Percentiles rank a stretch among this genome's conserved stretches.
Evolutionary conservation across 2,329 filamentous ascomycete species (phyloP).

Genomic region (Claviceps pazoutovae): DNA sequence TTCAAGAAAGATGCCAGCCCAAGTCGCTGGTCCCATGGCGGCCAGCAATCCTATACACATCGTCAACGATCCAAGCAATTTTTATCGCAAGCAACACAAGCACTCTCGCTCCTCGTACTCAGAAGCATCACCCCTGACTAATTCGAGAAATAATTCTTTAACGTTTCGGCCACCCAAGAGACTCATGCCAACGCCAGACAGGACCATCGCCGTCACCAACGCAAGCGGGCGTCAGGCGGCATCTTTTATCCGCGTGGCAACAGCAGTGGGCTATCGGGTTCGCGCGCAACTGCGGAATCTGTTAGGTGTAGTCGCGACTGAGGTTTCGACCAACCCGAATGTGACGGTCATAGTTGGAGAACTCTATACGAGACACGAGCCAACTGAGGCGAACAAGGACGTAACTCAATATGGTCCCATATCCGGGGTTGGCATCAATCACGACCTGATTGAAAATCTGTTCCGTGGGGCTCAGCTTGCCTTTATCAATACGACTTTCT

Average conservation of each 20-base stretch:
- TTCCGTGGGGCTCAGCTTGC: slow-evolving; percentile 78
- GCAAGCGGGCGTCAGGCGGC: slow-evolving; percentile 91
- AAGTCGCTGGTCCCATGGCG: slow-evolving; percentile 24
- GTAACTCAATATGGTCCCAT: slow-evolving; percentile 57
- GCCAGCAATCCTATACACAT: slow-evolving; percentile 25
- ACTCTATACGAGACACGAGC: slow-evolving; percentile 42
- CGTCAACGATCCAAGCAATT: slow-evolving; percentile 21
- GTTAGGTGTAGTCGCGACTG: slow-evolving; percentile 76
- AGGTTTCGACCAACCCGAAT: slow-evolving; percentile 70
- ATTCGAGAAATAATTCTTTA: slow-evolving; percentile 43
- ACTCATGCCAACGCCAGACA: slow-evolving; percentile 46
- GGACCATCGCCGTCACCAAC: slow-evolving; percentile 90
- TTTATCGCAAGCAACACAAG: slow-evolving; percentile 36
- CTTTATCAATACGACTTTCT: slow-evolving; percentile 96
- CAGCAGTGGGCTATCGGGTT: slow-evolving; percentile 85
- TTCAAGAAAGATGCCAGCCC: slow-evolving; percentile 24
- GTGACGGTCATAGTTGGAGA: slow-evolving; percentile 52
- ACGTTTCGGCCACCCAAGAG: slow-evolving; percentile 48
- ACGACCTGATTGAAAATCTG: slow-evolving; percentile 57
- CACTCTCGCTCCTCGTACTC: slow-evolving; percentile 49
- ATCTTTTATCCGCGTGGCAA: slow-evolving; percentile 85
- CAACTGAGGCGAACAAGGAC: slow-evolving; percentile 37
- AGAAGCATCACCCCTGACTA: slow-evolving; percentile 40
- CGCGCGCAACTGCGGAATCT: slow-evolving; percentile 81
- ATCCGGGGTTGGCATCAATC: slow-evolving; percentile 53